Evolutionary conservation across 2,329 filamentous ascomycete species (phyloP).

Genomic region (Venturia carpophila): DNA sequence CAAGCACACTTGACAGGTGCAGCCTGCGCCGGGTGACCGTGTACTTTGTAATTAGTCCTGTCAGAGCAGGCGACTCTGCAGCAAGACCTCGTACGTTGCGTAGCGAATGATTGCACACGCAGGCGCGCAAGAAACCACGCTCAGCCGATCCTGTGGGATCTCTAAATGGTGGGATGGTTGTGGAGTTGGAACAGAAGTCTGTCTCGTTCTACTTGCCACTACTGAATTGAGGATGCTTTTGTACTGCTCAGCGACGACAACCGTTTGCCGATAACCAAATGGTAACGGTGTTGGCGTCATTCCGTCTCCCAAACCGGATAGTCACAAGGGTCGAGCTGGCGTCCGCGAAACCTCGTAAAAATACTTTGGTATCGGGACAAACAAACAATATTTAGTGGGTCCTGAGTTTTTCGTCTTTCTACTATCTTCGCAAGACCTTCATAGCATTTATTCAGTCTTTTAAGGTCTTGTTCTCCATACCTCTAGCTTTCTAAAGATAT

Average conservation of each 20-base stretch:
- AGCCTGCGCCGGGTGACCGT: not conserved
- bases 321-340: not conserved
- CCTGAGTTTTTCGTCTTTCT: too few species aligned
- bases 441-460: too few species aligned
- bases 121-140: too few species aligned
- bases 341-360: not conserved
- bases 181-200: too few species aligned
- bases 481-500: too few species aligned
- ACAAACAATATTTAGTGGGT: too few species aligned
- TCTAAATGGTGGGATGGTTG: not conserved
- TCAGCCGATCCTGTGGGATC: not conserved
- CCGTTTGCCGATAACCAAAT: not conserved
- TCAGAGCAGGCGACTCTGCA: not conserved
- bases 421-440: too few species aligned
- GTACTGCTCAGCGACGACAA: not conserved
- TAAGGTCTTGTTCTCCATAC: too few species aligned
- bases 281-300: not conserved
- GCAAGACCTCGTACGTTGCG: not conserved
- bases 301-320: not conserved
- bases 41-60: not conserved
- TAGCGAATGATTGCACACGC: not conserved
- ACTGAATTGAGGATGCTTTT: not conserved
- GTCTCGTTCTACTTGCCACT: too few species aligned
- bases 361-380: too few species aligned
- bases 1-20: slow-evolving; percentile 1